Evolutionary conservation across 371 early-diverging fungal species (phyloP).

Genomic region (Lichtheimia ornata): DNA sequence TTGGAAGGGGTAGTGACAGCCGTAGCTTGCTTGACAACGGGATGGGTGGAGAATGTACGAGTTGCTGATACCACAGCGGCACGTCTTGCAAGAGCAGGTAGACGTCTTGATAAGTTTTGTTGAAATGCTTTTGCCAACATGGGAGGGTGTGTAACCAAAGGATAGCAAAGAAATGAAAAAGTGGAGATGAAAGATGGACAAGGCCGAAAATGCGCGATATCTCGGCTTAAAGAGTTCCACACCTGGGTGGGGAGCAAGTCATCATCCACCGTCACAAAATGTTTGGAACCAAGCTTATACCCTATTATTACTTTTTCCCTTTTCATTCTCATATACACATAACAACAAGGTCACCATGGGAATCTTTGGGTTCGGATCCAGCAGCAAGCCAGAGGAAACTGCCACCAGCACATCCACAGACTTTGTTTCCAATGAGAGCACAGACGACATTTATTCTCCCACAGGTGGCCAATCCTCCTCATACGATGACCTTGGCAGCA

Average conservation of each 20-base stretch:
- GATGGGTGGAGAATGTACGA: neutral
- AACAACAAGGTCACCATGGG: conserved; percentile 17
- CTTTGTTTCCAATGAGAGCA: conserved; percentile 8
- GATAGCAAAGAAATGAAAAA: conserved; percentile 1
- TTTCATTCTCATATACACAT: neutral
- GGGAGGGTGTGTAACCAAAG: neutral
- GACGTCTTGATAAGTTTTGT: neutral
- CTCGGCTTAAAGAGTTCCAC: too few species aligned
- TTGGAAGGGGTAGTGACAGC: neutral
- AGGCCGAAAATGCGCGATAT: too few species aligned
- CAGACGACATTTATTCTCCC: conserved; percentile 37
- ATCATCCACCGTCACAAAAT: conserved; percentile 1
- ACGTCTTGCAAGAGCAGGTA: neutral
- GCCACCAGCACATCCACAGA: conserved; percentile 4
- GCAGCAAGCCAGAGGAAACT: conserved; percentile 11
- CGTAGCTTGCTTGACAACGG: neutral
- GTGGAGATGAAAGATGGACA: too few species aligned
- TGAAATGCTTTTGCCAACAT: conserved; percentile 3
- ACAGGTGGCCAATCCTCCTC: conserved; percentile 13
- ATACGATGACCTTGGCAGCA: conserved; percentile 12
- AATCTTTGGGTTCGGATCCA: conserved; percentile 31
- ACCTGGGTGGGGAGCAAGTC: too few species aligned
- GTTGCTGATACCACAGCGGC: neutral
- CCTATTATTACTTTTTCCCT: neutral
- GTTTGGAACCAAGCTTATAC: conserved; percentile 1